Evolutionary conservation across 305 asterid genomes (phyloP), one percentile per base, ranked within the genome.

Genomic region (Petunia hybrid): DNA sequence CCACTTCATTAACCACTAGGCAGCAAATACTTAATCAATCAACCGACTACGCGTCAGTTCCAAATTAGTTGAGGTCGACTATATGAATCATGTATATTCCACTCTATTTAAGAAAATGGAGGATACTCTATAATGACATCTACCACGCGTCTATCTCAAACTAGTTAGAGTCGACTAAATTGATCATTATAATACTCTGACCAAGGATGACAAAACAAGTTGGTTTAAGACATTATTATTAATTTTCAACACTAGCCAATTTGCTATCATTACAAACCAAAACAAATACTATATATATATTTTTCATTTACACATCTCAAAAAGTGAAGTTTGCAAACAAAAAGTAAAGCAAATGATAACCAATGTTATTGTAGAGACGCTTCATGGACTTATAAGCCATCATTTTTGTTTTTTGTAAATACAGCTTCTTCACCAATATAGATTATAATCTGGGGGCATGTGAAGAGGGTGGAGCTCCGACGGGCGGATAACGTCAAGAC

Each of bases 331-430:
- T 62, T 68, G 60, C 71, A 82, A 31, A 65, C 55, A 75, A 12
- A 65, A 71, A 62, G 9, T 12, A 6, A 6, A 65, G 71, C 2
- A 59, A 60, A n/a, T 55, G 64, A 77, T 22, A 46, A 89, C 93
- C 91, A 59, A 83, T 46, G 82, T 81, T 84, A 80, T 73, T 85
- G 80, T 89, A 81, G 79, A 91, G 76, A 59, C 83, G 89, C 79
- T 84, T 84, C 53, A 87, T 3, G 16, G 82, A 68, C 68, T 80
- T 66, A 81, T 82, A 89, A 5, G 88, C 85, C 97, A 92, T 92
- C 77, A 5, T 6, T 5, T 43, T 70, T 43, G 31, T 22, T 22
- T 22, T 22, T 22, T 22, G 31, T 22, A 22, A 22, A 22, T 22
- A 22, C 31, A 22, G 31, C 31, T 22, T 22, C 31, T 22, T 22